phyloP scores from a whole-genome alignment of 306 rosid species.

The Quercus dentata region DNA sequence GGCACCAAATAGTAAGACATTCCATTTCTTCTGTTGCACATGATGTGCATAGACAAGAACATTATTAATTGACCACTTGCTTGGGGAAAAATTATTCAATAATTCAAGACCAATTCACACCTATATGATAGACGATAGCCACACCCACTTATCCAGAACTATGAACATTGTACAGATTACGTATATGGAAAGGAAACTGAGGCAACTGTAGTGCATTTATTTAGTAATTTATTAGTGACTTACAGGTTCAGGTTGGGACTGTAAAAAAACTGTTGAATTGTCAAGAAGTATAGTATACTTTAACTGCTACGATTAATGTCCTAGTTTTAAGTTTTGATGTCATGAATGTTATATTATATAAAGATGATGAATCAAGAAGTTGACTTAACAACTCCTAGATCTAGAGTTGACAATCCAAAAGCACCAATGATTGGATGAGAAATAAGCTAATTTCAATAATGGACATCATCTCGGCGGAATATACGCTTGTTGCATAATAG shows the following conservation, averaged over 20 bases:
- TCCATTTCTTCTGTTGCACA: too few species aligned
- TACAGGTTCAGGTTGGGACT: background rate
- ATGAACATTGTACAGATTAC: background rate
- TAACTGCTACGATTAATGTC: background rate
- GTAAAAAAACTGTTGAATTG: background rate
- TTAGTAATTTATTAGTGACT: background rate
- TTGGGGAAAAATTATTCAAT: background rate
- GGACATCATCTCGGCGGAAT: background rate
- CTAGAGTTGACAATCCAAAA: constrained; percentile 33
- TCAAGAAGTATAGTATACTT: background rate
- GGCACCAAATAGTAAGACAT: too few species aligned
- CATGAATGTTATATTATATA: constrained; percentile 16
- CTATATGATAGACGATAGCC: background rate
- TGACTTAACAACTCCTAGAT: constrained; percentile 33
- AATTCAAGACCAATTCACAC: background rate
- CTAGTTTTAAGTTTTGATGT: background rate
- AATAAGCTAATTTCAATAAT: background rate
- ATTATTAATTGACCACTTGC: background rate
- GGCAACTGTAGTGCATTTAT: background rate
- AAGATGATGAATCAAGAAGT: constrained; percentile 24
- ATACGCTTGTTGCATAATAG: background rate
- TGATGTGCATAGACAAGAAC: background rate
- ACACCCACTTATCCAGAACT: background rate
- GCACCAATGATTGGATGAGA: constrained; percentile 23
- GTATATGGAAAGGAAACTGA: background rate